Percentiles rank a stretch among this genome's conserved stretches.
Conservation (phyloP, 176 grass and related monocot genomes). For the Canna indica region DNA sequence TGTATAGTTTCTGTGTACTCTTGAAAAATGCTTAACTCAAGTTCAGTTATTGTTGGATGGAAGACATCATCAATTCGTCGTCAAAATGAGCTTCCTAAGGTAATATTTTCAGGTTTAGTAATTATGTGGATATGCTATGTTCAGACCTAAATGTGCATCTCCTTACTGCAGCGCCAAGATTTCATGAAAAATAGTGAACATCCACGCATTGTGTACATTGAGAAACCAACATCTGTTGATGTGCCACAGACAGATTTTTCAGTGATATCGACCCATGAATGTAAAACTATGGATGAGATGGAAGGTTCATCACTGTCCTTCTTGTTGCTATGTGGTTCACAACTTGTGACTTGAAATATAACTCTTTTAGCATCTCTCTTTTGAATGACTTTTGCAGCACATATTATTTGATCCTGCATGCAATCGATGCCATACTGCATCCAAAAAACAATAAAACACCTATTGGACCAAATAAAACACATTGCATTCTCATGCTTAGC, state of each 20-base stretch:
- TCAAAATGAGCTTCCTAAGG: conserved; percentile 81
- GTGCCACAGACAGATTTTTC: conserved; percentile 39
- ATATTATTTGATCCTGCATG: no score
- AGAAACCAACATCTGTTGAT: conserved; percentile 31
- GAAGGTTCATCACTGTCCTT: conserved; percentile 46
- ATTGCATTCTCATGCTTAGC: no score
- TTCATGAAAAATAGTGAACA: conserved; percentile 51
- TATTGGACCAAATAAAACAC: no score
- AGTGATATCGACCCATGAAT: conserved; percentile 39
- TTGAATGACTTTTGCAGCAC: no score
- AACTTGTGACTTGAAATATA: not conserved
- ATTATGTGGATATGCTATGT: not conserved
- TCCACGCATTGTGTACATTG: conserved; percentile 70
- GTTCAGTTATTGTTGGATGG: conserved; percentile 77
- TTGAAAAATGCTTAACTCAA: conserved; percentile 38
- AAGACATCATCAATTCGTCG: conserved; percentile 76
- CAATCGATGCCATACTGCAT: no score
- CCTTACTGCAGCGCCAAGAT: conserved; percentile 40
- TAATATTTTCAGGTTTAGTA: conserved; percentile 19
- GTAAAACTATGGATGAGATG: conserved; percentile 58
- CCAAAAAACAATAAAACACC: no score
- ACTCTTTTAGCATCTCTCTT: not conserved
- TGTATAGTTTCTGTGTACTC: not conserved
- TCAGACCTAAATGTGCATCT: conserved; percentile 4
- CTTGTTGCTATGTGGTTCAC: not conserved